Percentiles rank a stretch among this genome's conserved stretches.
phyloP scores from a whole-genome alignment of 805 yeast species.

The Debaryomyces hansenii region DNA sequence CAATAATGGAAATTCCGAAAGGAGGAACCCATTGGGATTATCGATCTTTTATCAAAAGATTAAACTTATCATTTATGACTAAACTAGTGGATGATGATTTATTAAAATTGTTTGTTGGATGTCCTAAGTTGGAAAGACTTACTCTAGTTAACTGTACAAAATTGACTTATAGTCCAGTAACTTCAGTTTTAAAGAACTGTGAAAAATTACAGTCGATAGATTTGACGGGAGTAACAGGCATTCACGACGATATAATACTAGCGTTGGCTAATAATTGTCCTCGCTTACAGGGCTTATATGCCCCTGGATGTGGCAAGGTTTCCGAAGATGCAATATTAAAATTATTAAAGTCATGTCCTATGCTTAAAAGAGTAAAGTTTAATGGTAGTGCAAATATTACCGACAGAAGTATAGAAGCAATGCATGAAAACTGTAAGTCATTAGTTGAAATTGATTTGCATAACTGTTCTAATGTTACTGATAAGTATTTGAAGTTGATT shows the following conservation, averaged over 20 bases:
- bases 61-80: constrained; percentile 77
- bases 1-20: constrained; percentile 52
- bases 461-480: constrained; percentile 72
- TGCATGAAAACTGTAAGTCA: constrained; percentile 72
- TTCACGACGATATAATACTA: constrained; percentile 63
- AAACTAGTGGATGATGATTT: constrained; percentile 64
- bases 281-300: constrained; percentile 84
- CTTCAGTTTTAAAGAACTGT: constrained; percentile 63
- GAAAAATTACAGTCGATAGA: constrained; percentile 79
- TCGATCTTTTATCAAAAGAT: constrained; percentile 67
- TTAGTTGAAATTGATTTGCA: constrained; percentile 90
- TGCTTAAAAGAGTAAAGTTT: constrained; percentile 79
- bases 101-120: constrained; percentile 60
- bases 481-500: constrained; percentile 55
- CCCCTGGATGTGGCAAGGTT: constrained; percentile 78
- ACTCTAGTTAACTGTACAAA: constrained; percentile 79
- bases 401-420: constrained; percentile 57
- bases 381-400: constrained; percentile 68
- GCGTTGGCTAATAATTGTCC: constrained; percentile 71
- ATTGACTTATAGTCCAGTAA: constrained; percentile 60
- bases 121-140: constrained; percentile 78
- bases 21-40: constrained; percentile 62
- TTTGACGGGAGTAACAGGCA: constrained; percentile 70
- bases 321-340: constrained; percentile 61
- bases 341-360: constrained; percentile 63